Evolutionary conservation across 208 protist species (phyloP).

Genomic region (Wallacemonas rigidus): DNA sequence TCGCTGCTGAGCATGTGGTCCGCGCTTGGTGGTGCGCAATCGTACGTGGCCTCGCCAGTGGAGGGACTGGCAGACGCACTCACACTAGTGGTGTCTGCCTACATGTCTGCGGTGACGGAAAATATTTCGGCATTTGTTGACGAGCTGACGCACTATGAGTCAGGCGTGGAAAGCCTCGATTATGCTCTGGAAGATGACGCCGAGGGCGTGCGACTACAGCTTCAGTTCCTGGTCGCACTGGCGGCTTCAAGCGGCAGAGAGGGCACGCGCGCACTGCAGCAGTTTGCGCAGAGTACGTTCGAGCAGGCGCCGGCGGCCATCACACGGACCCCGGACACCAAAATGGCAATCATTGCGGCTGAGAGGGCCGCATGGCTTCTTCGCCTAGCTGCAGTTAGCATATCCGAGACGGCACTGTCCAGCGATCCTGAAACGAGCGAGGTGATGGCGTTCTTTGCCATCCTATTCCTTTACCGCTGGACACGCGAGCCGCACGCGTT

Average conservation of each 20-base stretch:
- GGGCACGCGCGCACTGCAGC: conserved; percentile 15
- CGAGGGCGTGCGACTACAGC: conserved; percentile 44
- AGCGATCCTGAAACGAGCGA: conserved; percentile 5
- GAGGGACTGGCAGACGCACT: conserved; percentile 12
- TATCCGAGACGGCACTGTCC: conserved; percentile 8
- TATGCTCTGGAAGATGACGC: conserved; percentile 49
- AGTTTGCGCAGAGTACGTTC: not conserved
- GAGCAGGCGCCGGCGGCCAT: conserved; percentile 9
- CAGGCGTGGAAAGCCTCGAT: not conserved
- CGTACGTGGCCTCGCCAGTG: conserved; percentile 28
- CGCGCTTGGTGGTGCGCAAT: conserved; percentile 30
- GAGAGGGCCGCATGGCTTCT: conserved; percentile 4
- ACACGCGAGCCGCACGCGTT: not conserved
- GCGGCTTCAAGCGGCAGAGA: conserved; percentile 39
- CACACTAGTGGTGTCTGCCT: conserved; percentile 23
- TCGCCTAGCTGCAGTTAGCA: conserved; percentile 4
- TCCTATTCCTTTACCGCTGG: conserved; percentile 13
- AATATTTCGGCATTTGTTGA: not conserved
- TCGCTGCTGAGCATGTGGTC: conserved; percentile 42
- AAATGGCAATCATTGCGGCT: not conserved
- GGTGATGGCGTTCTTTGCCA: conserved; percentile 13
- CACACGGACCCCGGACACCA: not conserved
- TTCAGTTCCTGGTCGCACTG: conserved; percentile 41
- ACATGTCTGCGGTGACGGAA: conserved; percentile 21
- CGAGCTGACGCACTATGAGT: not conserved